phyloP scores from a whole-genome alignment of 73 alveolate species.

The Symbiodinium pilosum region DNA sequence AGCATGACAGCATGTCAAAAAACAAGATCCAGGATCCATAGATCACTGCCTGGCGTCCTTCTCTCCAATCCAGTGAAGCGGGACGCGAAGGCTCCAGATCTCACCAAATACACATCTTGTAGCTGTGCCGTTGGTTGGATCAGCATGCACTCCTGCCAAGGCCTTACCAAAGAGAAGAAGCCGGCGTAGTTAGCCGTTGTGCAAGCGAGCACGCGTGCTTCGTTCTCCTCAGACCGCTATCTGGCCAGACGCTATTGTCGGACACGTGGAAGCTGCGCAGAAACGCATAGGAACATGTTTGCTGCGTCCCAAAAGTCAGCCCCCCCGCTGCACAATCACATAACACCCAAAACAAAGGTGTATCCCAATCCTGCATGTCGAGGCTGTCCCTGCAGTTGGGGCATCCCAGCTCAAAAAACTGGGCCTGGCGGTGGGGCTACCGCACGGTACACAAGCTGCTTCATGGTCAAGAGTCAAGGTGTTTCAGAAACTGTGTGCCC shows the following conservation, averaged over 20 bases:
- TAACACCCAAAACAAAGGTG: not conserved
- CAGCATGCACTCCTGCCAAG: not conserved
- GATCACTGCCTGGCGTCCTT: slow-evolving; percentile 49
- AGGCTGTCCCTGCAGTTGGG: slow-evolving; percentile 53
- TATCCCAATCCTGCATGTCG: slow-evolving; percentile 30
- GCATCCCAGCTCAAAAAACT: slow-evolving; percentile 64
- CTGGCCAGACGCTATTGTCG: not conserved
- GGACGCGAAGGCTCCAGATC: slow-evolving; percentile 82
- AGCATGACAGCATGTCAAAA: not conserved
- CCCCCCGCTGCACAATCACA: not conserved
- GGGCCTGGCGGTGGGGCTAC: not conserved
- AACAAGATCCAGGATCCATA: not conserved
- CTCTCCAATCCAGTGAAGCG: slow-evolving; percentile 78
- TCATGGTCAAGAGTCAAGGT: too few species aligned
- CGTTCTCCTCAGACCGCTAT: slow-evolving; percentile 32
- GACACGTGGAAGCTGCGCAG: too few species aligned
- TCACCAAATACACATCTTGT: not conserved
- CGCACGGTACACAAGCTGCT: not conserved
- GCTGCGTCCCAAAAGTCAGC: too few species aligned
- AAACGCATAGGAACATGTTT: too few species aligned
- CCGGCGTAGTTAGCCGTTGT: slow-evolving; percentile 43
- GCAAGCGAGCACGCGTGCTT: slow-evolving; percentile 57
- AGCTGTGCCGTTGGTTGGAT: too few species aligned
- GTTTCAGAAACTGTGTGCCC: too few species aligned
- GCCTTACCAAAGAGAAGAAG: slow-evolving; percentile 70